phyloP scores from a whole-genome alignment of 1,284 basidiomycete species.

The Ustilago trichophora region DNA sequence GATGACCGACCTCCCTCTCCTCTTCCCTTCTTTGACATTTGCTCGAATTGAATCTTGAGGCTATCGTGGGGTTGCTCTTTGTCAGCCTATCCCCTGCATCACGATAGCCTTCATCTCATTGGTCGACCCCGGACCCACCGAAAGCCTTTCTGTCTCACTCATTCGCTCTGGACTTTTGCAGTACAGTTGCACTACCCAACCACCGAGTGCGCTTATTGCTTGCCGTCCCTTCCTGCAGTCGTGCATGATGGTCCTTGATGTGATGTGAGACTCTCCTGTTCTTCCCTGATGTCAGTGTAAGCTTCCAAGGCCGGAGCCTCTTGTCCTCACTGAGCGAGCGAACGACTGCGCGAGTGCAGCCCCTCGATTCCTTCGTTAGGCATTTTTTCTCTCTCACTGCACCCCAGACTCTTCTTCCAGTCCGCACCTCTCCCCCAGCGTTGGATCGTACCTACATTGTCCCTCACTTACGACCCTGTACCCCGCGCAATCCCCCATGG shows the following conservation, averaged over 20 bases:
- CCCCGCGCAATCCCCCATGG: neutral
- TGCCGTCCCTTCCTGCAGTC: no score
- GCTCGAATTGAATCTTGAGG: neutral
- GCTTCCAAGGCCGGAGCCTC: no score
- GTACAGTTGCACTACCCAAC: no score
- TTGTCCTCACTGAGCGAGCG: no score
- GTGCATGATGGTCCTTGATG: no score
- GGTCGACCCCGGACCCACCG: slow-evolving; percentile 34
- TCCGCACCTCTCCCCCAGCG: no score
- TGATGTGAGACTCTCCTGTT: no score
- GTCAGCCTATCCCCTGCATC: slow-evolving; percentile 1
- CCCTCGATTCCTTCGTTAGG: neutral
- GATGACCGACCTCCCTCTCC: slow-evolving; percentile 1
- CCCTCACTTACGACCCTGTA: neutral
- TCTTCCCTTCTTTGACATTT: neutral
- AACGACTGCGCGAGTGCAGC: neutral
- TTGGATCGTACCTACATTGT: no score
- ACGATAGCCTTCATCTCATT: slow-evolving; percentile 26
- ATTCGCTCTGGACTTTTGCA: no score
- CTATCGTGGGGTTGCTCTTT: neutral
- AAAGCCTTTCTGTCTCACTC: neutral
- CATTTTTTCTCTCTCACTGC: slow-evolving; percentile 10
- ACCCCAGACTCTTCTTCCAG: slow-evolving; percentile 19
- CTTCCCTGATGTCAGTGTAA: no score
- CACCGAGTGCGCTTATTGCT: no score